Evolutionary conservation across 2,329 filamentous ascomycete genomes (phyloP), one percentile per base, ranked within the genome.

Genomic region (Aspergillus terreus): DNA sequence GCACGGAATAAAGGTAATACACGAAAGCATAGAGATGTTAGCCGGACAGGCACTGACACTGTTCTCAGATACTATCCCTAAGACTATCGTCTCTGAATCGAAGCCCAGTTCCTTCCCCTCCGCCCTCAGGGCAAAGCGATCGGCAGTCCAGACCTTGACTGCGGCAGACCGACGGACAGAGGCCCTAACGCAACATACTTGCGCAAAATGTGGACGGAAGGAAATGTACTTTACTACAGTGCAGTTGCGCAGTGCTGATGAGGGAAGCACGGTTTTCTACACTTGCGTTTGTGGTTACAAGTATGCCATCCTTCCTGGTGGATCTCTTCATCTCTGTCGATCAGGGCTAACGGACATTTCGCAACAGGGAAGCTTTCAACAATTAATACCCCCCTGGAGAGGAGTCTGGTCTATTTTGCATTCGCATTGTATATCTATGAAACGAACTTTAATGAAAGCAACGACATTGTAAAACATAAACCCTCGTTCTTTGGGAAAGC

Each of bases 221-320:
- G 86, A 95, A 67, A 90, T 97, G 71, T 87, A 85, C 62, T 97
- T 86, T 70, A 88, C 90, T 46, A 87, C 87, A 2, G 83, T 90
- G 54, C 94, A 99, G 70, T 76, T 96, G 63, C 86, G 92, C 62
- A 86, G 91, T 77, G 94, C 92, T 49, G 94, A 99, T 70, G 92
- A 97, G 82, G 94, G 94, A 55, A 90, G 87, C 58, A 96, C 92
- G 0, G 83, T 96, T 49, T 95, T 96, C 66, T 96, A 90, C 74
- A 86, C 81, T 54, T 96, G 92, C 74, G 84, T 91, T 52, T 96
- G 92, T 68, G 89, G 90, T 53, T 78, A 90, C 73, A 92, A 88
- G 87, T 92, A 82, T 62, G 84, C 53, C 33, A 44, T 44, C 30
- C 42, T n/a, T 23, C 35, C n/a, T 11, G 17, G 11, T 35, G 36